Base-by-base conservation (phyloP, 1,284 basidiomycete genomes). In the Puccinia hordei region DNA sequence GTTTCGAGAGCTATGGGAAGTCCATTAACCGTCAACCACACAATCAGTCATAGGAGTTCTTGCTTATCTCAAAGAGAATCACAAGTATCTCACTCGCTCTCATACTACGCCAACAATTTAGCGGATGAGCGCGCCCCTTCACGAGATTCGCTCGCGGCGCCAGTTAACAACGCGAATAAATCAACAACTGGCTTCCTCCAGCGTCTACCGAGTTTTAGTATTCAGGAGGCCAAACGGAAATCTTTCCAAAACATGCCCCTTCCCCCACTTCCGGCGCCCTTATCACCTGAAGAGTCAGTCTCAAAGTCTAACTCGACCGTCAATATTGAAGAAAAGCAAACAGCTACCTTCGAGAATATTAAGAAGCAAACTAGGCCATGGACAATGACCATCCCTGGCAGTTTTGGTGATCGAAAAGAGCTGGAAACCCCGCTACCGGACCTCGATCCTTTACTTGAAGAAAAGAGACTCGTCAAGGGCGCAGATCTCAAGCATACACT, bases 161-260 rank as follows among this genome's bases (percentile, higher is more conserved):
- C n/a, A 27, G 55, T 57, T 12, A 57, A 4, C 24, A n/a, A 61
- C 2, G 30, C 19, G 15, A 35, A 33, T 10, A 35, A 19, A 13
- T 19, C 15, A 51, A 17, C 49, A n/a, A 3, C 15, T 15, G 12
- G 59, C 30, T 61, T 61, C 15, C 59, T 61, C 5, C 59, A 61
- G 5, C 12, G 59, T 33, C 27, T 19, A 13, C 2, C 59, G 17
- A 35, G 59, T 15, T 19, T 6, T 17, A 35, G 38, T 17, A 5
- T 49, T n/a, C 65, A 27, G 9, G 65, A 68, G 22, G 65, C 65
- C 2, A 41, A 68, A 30, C 65, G 65, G 38, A 44, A 49, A 44
- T 68, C 65, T 15, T 68, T 68, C 44, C 30, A 68, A 24, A 35
- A 2, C 65, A 68, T 68, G 65, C 65, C 65, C 5, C 44, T 68